Conservation (phyloP, 1,284 basidiomycete genomes). For the Ustilago esculenta region DNA sequence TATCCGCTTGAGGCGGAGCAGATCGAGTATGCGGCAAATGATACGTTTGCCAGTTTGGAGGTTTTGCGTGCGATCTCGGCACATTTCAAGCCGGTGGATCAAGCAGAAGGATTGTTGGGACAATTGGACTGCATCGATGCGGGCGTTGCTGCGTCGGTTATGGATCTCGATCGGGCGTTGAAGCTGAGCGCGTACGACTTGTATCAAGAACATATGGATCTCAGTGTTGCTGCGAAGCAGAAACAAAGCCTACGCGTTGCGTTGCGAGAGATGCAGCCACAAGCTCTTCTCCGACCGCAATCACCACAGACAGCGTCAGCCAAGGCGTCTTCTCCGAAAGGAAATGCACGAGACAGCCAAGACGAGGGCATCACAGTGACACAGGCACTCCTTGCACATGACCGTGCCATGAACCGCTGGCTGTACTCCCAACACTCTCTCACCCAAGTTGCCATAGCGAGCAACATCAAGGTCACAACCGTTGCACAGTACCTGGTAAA, state of each 20-base stretch:
- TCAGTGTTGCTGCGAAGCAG: not conserved
- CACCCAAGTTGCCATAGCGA: constrained; percentile 9
- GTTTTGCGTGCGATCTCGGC: constrained; percentile 37
- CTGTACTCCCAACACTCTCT: constrained; percentile 18
- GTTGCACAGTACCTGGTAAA: constrained; percentile 26
- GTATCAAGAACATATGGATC: constrained; percentile 8
- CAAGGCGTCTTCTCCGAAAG: too few species aligned
- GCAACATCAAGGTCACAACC: constrained; percentile 27
- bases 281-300: not conserved
- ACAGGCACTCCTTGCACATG: constrained; percentile 20
- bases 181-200: constrained; percentile 32
- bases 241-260: constrained; percentile 8
- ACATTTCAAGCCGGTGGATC: constrained; percentile 6
- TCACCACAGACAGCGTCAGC: too few species aligned
- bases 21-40: constrained; percentile 58
- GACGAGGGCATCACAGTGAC: constrained; percentile 22
- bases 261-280: constrained; percentile 20
- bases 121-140: constrained; percentile 6
- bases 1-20: constrained; percentile 35
- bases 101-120: constrained; percentile 3
- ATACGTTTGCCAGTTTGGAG: constrained; percentile 55
- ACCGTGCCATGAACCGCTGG: constrained; percentile 31
- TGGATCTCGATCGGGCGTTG: constrained; percentile 21
- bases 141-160: not conserved
- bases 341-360: constrained; percentile 6